phyloP scores from a whole-genome alignment of 2,329 filamentous ascomycete species.

The Xylariaceae sp. region DNA sequence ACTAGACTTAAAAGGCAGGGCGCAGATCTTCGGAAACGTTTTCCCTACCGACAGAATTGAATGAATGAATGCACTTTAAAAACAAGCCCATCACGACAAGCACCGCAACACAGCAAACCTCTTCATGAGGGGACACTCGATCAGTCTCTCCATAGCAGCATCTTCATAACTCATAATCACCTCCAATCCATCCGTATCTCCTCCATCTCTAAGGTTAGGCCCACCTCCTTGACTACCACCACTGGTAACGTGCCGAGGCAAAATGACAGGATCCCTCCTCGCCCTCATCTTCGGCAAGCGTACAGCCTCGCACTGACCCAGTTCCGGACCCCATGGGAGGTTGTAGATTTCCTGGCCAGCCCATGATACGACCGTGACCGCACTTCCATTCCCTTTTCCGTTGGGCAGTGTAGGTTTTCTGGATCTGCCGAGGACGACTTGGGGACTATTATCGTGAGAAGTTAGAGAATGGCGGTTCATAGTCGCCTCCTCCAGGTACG shows the following conservation, averaged over 20 bases:
- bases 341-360: constrained; percentile 24
- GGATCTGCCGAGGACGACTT: constrained; percentile 3
- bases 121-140: constrained; percentile 12
- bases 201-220: too few relatives aligned
- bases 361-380: constrained; percentile 30
- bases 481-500: constrained; percentile 17
- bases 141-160: constrained; percentile 16
- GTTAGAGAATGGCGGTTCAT: too few relatives aligned
- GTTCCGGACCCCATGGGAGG: constrained; percentile 23
- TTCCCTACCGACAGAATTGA: too few relatives aligned
- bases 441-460: too few relatives aligned
- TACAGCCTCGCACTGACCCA: constrained; percentile 26
- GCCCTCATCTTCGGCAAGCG: constrained; percentile 19
- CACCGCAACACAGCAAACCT: constrained; percentile 20
- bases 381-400: constrained; percentile 2
- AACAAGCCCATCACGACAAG: constrained; percentile 17
- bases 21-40: too few relatives aligned
- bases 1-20: too few relatives aligned
- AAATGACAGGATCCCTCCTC: constrained; percentile 25
- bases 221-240: constrained; percentile 10
- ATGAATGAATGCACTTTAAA: too few relatives aligned
- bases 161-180: constrained; percentile 23
- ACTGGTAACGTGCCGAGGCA: constrained; percentile 24
- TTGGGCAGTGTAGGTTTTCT: constrained; percentile 2
- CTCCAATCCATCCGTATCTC: too few relatives aligned